Base-by-base conservation (phyloP, 441 rosid species). In the Isatis lusitanica region DNA sequence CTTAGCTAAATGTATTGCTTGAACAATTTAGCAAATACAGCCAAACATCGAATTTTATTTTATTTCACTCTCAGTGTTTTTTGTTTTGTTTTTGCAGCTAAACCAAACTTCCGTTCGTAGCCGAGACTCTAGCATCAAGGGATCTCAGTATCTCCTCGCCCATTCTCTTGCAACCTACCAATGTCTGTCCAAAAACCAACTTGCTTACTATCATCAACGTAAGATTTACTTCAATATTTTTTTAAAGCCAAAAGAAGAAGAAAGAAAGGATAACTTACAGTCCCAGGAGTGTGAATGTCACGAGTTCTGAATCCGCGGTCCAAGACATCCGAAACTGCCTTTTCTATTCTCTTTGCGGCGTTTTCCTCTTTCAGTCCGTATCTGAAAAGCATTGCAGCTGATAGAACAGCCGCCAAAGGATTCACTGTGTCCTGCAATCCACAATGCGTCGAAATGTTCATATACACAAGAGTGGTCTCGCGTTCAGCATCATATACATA, bases 121-220 rank as follows among this genome's bases (percentile, higher is more conserved):
- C 40, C 1, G n/a, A 43, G 46, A 69, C 74, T 70, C 6, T 60
- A 0, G 74, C 50, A 60, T 60, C 39, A 18, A 70, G n/a, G 0
- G 97, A 85, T 78, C 80, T 91, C 68, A 87, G 81, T 47, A 93
- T 92, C 76, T 87, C 90, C 48, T 93, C 88, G 0, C 97, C 97
- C 88, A 91, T 93, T 81, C 85, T 88, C 82, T 82, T 84, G 93
- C 94, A 93, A 36, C 98, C 94, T 18, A 89, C 91, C 79, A 91
- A 66, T 74, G 71, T 86, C 95, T 93, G 90, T 60, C 17, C 7
- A 17, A 48, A 60, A 36, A 7, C 6, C 8, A 16, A 11, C 5
- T 36, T 59, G 44, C 40, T 16, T 38, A 15, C 13, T 18, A 10
- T 10, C 15, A 10, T 26, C 6, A 7, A 43, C 47, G 18, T n/a